These are phyloP conservation scores for Xerocomus nothofagi DNA, from an alignment of 1,284 basidiomycete genomes.

Conservation along the genomic window DNA sequence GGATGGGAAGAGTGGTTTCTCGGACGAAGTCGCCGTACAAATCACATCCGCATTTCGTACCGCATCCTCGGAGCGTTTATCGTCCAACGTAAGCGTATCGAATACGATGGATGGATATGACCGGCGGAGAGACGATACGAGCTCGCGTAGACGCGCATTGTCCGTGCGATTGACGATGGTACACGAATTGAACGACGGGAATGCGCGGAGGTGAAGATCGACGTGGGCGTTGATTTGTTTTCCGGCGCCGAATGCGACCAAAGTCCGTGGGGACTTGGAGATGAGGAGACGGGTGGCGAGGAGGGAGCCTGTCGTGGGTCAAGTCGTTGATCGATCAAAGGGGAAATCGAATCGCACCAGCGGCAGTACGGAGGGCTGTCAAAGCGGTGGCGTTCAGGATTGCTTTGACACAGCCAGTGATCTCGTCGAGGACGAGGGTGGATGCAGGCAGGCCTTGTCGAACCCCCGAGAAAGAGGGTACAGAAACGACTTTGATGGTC, in stretches of 20 bases:
- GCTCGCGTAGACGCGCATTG: slow-evolving; percentile 50
- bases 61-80: slow-evolving; percentile 17
- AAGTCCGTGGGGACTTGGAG: slow-evolving; percentile 39
- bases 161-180: slow-evolving; percentile 64
- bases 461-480: slow-evolving; percentile 48
- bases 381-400: slow-evolving; percentile 75
- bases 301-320: slow-evolving; percentile 60
- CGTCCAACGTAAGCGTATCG: slow-evolving; percentile 17
- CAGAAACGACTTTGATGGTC: slow-evolving; percentile 71
- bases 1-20: slow-evolving; percentile 66
- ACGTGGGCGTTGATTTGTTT: slow-evolving; percentile 67
- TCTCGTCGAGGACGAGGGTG: slow-evolving; percentile 75
- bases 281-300: slow-evolving; percentile 62
- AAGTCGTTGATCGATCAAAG: neutral
- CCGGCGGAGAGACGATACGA: slow-evolving; percentile 43
- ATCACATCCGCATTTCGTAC: slow-evolving; percentile 55
- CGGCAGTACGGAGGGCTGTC: slow-evolving; percentile 80
- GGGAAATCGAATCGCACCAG: slow-evolving; percentile 47
- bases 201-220: slow-evolving; percentile 58
- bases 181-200: slow-evolving; percentile 53
- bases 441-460: slow-evolving; percentile 68
- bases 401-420: slow-evolving; percentile 63
- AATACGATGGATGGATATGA: slow-evolving; percentile 44
- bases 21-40: slow-evolving; percentile 78
- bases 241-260: slow-evolving; percentile 79